Percentiles rank a stretch among this genome's conserved stretches.
phyloP scores from a whole-genome alignment of 768 basidiomycete genomes.

The Glaciozyma antarctica region DNA sequence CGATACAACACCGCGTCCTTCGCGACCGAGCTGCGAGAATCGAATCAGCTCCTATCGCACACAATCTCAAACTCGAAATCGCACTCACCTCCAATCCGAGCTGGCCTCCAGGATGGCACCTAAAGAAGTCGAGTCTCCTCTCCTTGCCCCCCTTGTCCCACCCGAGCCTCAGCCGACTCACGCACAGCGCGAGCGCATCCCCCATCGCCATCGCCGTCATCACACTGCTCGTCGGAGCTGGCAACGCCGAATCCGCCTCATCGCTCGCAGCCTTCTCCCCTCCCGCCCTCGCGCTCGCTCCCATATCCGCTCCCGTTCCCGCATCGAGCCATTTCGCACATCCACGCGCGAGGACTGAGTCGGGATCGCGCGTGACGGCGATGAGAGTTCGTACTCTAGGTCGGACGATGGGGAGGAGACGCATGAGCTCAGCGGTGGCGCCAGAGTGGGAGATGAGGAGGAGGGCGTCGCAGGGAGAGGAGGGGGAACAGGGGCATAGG shows the following conservation, averaged over 20 bases:
- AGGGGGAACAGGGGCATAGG: constrained; percentile 28
- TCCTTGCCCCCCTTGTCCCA: constrained; percentile 32
- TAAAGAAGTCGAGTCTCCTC: constrained; percentile 26
- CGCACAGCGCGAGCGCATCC: constrained; percentile 32
- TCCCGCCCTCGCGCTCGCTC: constrained; percentile 9
- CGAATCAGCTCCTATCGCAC: background rate
- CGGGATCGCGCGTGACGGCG: constrained; percentile 32
- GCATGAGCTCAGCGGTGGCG: constrained; percentile 35
- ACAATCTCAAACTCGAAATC: background rate
- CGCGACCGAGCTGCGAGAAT: constrained; percentile 10
- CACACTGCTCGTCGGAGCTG: constrained; percentile 34
- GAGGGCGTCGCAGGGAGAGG: constrained; percentile 28
- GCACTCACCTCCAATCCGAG: constrained; percentile 24
- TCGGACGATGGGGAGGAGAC: constrained; percentile 30
- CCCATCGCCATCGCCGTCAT: constrained; percentile 32
- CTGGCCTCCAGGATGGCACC: constrained; percentile 33
- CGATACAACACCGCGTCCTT: constrained; percentile 14
- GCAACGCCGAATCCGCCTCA: constrained; percentile 35
- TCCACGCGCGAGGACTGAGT: constrained; percentile 29
- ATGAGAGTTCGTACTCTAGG: constrained; percentile 25
- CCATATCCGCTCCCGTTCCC: constrained; percentile 25
- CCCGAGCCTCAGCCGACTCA: constrained; percentile 25
- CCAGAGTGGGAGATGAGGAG: constrained; percentile 36
- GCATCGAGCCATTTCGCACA: constrained; percentile 33
- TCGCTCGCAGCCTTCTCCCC: constrained; percentile 22